Evolutionary conservation across 2,329 filamentous ascomycete species (phyloP).

Genomic region (Aureobasidium melanogenum): DNA sequence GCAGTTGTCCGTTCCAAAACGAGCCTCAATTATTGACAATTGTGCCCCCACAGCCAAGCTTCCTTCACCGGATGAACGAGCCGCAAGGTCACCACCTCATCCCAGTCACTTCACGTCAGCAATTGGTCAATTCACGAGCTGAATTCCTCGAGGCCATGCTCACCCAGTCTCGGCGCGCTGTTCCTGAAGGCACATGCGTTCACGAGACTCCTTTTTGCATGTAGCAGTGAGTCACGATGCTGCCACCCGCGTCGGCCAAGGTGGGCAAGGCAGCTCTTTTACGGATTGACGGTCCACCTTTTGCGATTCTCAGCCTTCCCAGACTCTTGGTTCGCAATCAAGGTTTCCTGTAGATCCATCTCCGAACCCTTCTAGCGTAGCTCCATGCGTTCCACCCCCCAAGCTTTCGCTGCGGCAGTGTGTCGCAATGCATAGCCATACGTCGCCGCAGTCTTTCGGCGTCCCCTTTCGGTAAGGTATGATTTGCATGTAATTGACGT

Average conservation of each 20-base stretch:
- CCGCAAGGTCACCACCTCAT: conserved; percentile 1
- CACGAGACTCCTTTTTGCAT: conserved; percentile 2
- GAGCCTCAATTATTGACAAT: not conserved
- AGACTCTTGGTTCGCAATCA: not conserved
- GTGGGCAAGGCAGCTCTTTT: not conserved
- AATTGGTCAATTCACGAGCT: conserved; percentile 9
- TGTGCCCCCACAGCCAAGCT: conserved; percentile 7
- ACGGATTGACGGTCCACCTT: not conserved
- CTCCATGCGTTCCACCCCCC: not conserved
- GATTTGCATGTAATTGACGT: not conserved
- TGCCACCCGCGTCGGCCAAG: not conserved
- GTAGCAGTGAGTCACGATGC: conserved; percentile 5
- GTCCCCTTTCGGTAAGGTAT: conserved; percentile 5
- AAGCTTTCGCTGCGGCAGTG: not conserved
- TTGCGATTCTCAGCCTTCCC: conserved; percentile 5
- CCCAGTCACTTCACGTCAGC: not conserved
- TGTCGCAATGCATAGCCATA: not conserved
- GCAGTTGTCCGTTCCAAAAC: conserved; percentile 1
- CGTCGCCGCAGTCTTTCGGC: conserved; percentile 4
- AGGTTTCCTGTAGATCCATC: not conserved
- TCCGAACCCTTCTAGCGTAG: conserved; percentile 3
- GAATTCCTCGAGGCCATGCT: not conserved
- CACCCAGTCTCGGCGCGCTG: not conserved
- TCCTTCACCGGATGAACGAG: not conserved
- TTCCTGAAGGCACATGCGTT: conserved; percentile 1